phyloP scores from a whole-genome alignment of 129 eudicot genomes.

The Centaurea solstitialis region DNA sequence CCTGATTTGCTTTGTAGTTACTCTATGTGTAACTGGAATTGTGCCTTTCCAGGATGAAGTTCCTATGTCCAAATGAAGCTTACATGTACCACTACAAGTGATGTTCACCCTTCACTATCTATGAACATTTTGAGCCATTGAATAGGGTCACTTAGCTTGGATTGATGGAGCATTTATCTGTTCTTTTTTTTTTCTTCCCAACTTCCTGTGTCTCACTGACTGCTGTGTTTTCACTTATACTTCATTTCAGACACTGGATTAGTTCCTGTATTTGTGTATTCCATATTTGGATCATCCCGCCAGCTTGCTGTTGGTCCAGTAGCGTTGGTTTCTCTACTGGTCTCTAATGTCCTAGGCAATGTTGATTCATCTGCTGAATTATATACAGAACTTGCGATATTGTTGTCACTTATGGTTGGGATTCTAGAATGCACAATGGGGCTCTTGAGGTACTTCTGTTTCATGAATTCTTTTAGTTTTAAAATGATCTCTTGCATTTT shows the following conservation, averaged over 20 bases:
- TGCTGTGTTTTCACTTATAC: constrained; percentile 7
- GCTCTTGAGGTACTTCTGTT: constrained; percentile 49
- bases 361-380: constrained; percentile 70
- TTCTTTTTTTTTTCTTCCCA: neutral
- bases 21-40: neutral
- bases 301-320: constrained; percentile 99
- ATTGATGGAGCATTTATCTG: neutral
- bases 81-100: neutral
- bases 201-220: constrained; percentile 22
- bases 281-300: constrained; percentile 94
- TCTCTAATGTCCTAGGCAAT: constrained; percentile 78
- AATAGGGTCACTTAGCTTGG: neutral
- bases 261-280: constrained; percentile 88
- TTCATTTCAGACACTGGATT: constrained; percentile 79
- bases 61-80: neutral
- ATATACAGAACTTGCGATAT: constrained; percentile 89
- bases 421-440: constrained; percentile 45
- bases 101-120: neutral
- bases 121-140: neutral
- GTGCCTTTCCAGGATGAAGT: neutral
- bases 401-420: constrained; percentile 28
- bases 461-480: neutral
- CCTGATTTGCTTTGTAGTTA: neutral
- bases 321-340: constrained; percentile 86
- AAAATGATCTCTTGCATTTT: neutral